phyloP scores from a whole-genome alignment of 73 alveolate genomes.

The Symbiodinium pilosum region DNA sequence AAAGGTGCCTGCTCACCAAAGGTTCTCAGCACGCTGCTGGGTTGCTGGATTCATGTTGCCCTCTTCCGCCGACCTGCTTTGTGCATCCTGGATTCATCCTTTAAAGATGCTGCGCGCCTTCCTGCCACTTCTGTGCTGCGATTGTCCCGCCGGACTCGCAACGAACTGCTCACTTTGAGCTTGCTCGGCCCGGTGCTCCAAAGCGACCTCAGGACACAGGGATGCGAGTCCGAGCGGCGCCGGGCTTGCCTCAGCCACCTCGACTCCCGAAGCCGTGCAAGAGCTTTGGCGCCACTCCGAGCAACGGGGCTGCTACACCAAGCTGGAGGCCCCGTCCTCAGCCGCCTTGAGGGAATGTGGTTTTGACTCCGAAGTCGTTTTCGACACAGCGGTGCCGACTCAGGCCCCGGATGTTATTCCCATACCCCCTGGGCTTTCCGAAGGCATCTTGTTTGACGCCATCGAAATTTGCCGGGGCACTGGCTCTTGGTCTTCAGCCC shows the following conservation, averaged over 20 bases:
- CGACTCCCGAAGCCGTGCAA: background rate
- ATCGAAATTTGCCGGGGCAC: background rate
- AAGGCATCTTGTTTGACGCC: background rate
- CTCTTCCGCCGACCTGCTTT: background rate
- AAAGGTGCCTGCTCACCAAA: background rate
- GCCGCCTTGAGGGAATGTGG: background rate
- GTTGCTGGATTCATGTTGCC: background rate
- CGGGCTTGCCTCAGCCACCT: background rate
- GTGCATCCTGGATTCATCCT: background rate
- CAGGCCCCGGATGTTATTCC: background rate
- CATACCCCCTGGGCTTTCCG: background rate
- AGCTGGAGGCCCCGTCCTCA: background rate
- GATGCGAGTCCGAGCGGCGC: conserved; percentile 33
- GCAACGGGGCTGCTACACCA: conserved; percentile 8
- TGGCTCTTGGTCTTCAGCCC: background rate
- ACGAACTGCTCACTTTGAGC: background rate
- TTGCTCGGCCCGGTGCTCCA: background rate
- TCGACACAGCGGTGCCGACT: background rate
- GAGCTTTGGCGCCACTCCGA: conserved; percentile 1
- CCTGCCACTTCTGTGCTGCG: background rate
- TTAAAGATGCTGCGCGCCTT: background rate
- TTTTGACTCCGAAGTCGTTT: background rate
- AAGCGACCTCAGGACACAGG: background rate
- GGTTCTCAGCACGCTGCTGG: background rate
- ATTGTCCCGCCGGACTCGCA: background rate